Evolutionary conservation across 1,284 basidiomycete genomes (phyloP).

Genomic region (Ceratobasidium sp.): DNA sequence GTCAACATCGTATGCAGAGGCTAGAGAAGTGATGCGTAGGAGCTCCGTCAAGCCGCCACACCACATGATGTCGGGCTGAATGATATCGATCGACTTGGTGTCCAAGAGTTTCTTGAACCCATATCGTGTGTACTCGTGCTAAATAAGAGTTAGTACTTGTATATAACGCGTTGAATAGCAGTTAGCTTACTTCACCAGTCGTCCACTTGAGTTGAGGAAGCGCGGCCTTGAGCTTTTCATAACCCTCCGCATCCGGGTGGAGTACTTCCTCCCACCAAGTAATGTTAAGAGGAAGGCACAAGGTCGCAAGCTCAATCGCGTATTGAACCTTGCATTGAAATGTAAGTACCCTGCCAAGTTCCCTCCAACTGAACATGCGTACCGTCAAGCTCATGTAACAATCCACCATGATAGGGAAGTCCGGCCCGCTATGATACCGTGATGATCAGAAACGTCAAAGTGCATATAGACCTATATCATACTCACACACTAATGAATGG

Average conservation of each 20-base stretch:
- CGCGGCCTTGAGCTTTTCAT: constrained; percentile 58
- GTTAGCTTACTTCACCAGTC: constrained; percentile 58
- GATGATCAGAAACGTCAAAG: background rate
- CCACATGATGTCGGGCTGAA: constrained; percentile 63
- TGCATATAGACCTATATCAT: background rate
- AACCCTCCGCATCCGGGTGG: constrained; percentile 62
- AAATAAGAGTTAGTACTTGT: background rate
- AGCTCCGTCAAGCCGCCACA: constrained; percentile 63
- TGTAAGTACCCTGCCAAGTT: background rate
- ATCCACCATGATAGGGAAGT: constrained; percentile 63
- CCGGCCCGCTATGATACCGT: constrained; percentile 51
- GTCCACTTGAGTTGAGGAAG: constrained; percentile 63
- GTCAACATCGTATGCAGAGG: constrained; percentile 60
- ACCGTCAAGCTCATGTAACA: constrained; percentile 61
- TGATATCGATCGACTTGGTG: constrained; percentile 60
- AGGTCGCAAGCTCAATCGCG: constrained; percentile 60
- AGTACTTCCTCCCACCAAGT: constrained; percentile 66
- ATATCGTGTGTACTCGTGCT: constrained; percentile 63
- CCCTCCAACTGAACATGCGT: constrained; percentile 36
- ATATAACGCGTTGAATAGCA: background rate
- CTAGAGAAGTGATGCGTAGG: constrained; percentile 61
- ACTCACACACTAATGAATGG: constrained; percentile 12
- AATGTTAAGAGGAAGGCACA: constrained; percentile 59
- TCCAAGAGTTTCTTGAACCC: constrained; percentile 66
- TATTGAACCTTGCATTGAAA: constrained; percentile 53